Conservation (phyloP, 495 filamentous ascomycete species). For the Xylaria venustula region DNA sequence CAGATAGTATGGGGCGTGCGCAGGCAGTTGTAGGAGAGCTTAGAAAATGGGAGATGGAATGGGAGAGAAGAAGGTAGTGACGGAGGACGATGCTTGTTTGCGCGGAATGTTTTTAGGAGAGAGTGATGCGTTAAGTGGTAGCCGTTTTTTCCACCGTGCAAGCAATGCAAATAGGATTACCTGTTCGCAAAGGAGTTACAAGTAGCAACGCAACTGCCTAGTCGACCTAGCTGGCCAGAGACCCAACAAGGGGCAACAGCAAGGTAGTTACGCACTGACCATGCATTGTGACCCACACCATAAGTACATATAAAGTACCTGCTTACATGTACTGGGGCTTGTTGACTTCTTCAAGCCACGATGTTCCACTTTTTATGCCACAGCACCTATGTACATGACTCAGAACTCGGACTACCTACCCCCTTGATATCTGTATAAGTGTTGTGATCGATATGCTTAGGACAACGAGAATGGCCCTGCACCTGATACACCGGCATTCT, state of each 20-base stretch:
- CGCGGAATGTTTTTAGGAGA: conserved; percentile 23
- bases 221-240: too few species aligned
- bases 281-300: not conserved
- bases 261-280: conserved; percentile 3
- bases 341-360: too few species aligned
- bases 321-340: too few species aligned
- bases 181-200: conserved; percentile 29
- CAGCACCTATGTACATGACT: too few species aligned
- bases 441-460: too few species aligned
- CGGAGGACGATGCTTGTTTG: conserved; percentile 14
- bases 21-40: conserved; percentile 17
- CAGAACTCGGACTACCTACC: too few species aligned
- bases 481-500: too few species aligned
- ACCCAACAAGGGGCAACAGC: not conserved
- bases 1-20: conserved; percentile 8
- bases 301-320: too few species aligned
- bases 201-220: not conserved
- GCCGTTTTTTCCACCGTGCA: conserved; percentile 20
- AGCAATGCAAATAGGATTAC: conserved; percentile 27
- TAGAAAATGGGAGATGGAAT: conserved; percentile 12
- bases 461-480: too few species aligned
- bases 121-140: conserved; percentile 13
- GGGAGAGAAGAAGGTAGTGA: conserved; percentile 1
- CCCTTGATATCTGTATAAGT: too few species aligned
- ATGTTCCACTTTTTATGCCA: too few species aligned